Evolutionary conservation across 331 rosid species (phyloP), one percentile per base, ranked within the genome.

Genomic region (Malus hybrid): DNA sequence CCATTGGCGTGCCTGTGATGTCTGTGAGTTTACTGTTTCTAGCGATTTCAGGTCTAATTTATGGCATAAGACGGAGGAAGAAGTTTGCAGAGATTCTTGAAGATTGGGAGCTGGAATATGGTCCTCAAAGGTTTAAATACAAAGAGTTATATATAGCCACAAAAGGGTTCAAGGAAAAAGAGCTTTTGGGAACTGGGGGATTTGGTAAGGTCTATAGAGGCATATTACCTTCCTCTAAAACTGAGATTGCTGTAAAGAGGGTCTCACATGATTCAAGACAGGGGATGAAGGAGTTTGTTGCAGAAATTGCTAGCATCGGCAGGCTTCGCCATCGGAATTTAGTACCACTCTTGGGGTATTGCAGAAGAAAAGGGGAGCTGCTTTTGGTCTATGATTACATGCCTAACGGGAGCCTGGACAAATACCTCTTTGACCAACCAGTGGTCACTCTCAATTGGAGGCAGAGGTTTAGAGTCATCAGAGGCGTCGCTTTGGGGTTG

Each of bases 201-300:
- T 80, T 83, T 50, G 89, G 89, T 1, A 52, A 28, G 6, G 89
- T 86, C 5, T 86, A 80, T 46, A 77, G 52, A 80, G 89, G 89
- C 28, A 27, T 64, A 0, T 4, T 86, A 14, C 83, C 80, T 3
- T 46, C 39, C 15, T 77, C 83, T 0, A 80, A 80, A 18, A 48
- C 36, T 7, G 81, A 80, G 48, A 67, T 86, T 3, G 89, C 87
- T 0, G 89, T 83, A 66, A 86, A 83, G 75, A 70, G 20, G 20
- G 36, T 83, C 34, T 75, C 83, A 0, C 87, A 82, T 12, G 79
- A 70, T 29, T 82, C 83, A 15, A 57, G 74, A 11, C 85, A 83
- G 46, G 89, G 87, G n/a, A 69, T 77, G 79, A 80, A 62, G 62
- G 85, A 83, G 66, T 85, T 85, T 68, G 69, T 80, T 6, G 81